A percentile compares a stretch with the other conserved stretches of the same genome.
These are phyloP conservation scores for Pseudogymnoascus sp. DNA, from an alignment of 2,329 filamentous ascomycete species.

Conservation along the genomic window DNA sequence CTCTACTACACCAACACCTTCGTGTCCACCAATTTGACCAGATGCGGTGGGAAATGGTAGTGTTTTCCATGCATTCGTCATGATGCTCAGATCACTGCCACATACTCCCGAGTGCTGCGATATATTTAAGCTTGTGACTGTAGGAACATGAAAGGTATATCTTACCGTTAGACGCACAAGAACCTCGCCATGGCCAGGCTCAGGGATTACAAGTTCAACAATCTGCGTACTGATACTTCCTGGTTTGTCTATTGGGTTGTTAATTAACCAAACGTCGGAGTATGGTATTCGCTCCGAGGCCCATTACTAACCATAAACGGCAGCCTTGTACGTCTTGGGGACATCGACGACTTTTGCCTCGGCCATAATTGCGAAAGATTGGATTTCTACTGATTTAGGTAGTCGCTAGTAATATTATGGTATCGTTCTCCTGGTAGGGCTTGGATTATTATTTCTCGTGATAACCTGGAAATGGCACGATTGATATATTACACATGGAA, in stretches of 20 bases:
- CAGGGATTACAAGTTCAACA: constrained; percentile 29
- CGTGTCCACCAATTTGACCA: constrained; percentile 60
- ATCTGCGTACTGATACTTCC: constrained; percentile 12
- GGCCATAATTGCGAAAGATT: not conserved
- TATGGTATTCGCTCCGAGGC: not conserved
- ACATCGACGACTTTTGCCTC: not conserved
- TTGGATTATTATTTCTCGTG: not conserved
- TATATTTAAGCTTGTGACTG: not conserved
- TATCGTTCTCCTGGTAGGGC: not conserved
- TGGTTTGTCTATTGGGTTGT: not conserved
- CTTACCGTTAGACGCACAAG: constrained; percentile 22
- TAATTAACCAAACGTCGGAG: not conserved
- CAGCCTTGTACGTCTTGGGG: not conserved
- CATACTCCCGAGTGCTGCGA: constrained; percentile 51
- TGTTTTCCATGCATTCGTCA: constrained; percentile 35
- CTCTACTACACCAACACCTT: constrained; percentile 57
- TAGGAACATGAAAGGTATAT: not conserved
- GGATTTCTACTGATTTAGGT: not conserved
- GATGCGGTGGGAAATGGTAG: not conserved
- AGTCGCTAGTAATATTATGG: not conserved
- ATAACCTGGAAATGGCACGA: not conserved
- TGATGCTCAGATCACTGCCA: constrained; percentile 52
- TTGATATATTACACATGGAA: not conserved
- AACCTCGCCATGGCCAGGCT: constrained; percentile 26
- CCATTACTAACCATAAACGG: not conserved